Base-by-base conservation (phyloP, 2,329 filamentous ascomycete species). In the Apiospora hydei region DNA sequence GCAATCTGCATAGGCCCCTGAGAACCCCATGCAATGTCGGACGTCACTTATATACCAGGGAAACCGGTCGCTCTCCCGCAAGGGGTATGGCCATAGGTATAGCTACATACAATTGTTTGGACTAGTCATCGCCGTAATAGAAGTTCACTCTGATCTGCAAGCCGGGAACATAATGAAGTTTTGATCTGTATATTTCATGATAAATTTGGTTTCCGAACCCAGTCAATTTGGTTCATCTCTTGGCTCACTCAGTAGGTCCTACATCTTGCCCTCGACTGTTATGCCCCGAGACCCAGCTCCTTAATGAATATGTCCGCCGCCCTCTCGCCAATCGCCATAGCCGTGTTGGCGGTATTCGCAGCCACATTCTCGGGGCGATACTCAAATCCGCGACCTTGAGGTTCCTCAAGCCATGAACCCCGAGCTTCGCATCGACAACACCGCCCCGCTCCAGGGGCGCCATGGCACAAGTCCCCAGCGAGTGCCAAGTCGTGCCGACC, bases 401-500 rank as follows among this genome's bases (percentile, higher is more conserved):
- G 4, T 78, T 78, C 67, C 76, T 64, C 0, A 82, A 77, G 0
- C 82, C 82, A 66, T 84, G 81, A 5, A 61, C 87, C 72, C 83
- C 84, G 3, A 89, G 80, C 44, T 74, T 47, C 0, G 83, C 74
- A 71, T 86, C 83, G 0, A 88, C 86, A 13, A 88, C 87, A 2
- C 87, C 87, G 0, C 86, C 87, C 3, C 85, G 79, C 43, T 84
- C 82, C 21, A 82, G 79, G 1, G 85, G 81, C 80, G 88, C 83
- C 86, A 89, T 89, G 4, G 87, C 82, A 4, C 84, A 82, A 0
- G 86, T 87, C 1, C 86, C 85, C 24, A 84, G 73, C 34, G 78
- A 79, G 73, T 84, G 82, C 81, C 81, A 84, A 16, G 81, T 81
- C 16, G 82, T 83, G 7, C 70, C 76, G 10, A 82, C 73, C 4